phyloP scores from a whole-genome alignment of 2,329 filamentous ascomycete genomes.

The Trichoderma koningiopsis region DNA sequence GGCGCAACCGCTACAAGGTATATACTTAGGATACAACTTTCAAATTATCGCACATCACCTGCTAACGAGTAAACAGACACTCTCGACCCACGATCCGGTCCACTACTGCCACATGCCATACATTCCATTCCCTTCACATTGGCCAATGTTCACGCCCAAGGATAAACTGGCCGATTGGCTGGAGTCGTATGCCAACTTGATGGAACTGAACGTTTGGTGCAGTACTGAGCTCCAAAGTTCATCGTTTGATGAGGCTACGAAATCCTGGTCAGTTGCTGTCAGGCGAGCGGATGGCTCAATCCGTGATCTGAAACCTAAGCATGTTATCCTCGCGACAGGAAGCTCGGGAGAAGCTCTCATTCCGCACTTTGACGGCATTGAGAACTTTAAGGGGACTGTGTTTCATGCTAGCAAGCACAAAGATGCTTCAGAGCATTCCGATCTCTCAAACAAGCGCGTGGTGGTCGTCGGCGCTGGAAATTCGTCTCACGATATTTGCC shows the following conservation, averaged over 20 bases:
- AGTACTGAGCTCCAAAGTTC: slow-evolving; percentile 51
- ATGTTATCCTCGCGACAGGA: slow-evolving; percentile 3
- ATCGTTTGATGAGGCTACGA: slow-evolving; percentile 51
- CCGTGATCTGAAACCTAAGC: not conserved
- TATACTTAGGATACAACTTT: not conserved
- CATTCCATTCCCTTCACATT: slow-evolving; percentile 62
- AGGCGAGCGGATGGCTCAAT: not conserved
- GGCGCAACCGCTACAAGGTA: slow-evolving; percentile 61
- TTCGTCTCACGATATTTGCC: slow-evolving; percentile 8
- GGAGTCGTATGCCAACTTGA: slow-evolving; percentile 61
- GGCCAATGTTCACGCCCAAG: slow-evolving; percentile 71
- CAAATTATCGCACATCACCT: not conserved
- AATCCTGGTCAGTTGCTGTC: slow-evolving; percentile 54
- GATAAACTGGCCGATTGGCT: slow-evolving; percentile 72
- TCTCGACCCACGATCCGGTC: slow-evolving; percentile 69
- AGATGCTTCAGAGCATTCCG: not conserved
- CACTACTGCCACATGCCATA: slow-evolving; percentile 65
- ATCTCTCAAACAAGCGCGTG: slow-evolving; percentile 1
- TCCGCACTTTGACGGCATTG: slow-evolving; percentile 5
- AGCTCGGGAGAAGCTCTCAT: not conserved
- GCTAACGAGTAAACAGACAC: slow-evolving; percentile 40
- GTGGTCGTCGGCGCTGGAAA: not conserved
- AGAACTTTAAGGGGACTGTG: not conserved
- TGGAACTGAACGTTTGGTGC: slow-evolving; percentile 70
- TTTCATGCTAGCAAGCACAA: slow-evolving; percentile 5